Percentiles rank a stretch among this genome's conserved stretches.
These are phyloP conservation scores for Ephemerocybe angulata DNA, from an alignment of 768 basidiomycete species.

Conservation along the genomic window DNA sequence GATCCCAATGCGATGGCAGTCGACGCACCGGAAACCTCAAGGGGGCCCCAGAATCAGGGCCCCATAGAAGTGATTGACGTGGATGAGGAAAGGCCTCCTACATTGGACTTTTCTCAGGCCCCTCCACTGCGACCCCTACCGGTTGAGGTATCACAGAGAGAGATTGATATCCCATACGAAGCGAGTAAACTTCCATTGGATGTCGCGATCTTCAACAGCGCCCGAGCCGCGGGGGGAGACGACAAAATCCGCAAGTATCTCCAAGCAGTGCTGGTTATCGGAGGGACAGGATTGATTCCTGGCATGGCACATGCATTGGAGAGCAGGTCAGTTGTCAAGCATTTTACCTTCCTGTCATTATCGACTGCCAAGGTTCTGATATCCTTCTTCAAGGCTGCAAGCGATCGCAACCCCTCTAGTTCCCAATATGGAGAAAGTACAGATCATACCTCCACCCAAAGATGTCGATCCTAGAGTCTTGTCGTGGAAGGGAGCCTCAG, in stretches of 20 bases:
- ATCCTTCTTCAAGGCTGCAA: conserved; percentile 55
- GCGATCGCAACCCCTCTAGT: conserved; percentile 83
- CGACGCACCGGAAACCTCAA: conserved; percentile 15
- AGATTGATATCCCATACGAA: conserved; percentile 77
- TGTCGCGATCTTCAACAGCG: conserved; percentile 89
- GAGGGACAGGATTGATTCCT: conserved; percentile 75
- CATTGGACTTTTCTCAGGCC: neutral
- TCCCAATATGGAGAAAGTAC: conserved; percentile 81
- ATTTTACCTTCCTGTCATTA: neutral
- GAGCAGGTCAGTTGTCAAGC: conserved; percentile 57
- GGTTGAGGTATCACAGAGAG: conserved; percentile 8
- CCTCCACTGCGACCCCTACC: conserved; percentile 28
- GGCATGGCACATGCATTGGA: conserved; percentile 85
- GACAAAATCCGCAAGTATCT: conserved; percentile 89
- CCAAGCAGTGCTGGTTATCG: conserved; percentile 82
- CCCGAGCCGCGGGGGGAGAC: conserved; percentile 82
- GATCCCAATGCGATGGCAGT: conserved; percentile 24
- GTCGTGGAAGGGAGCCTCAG: conserved; percentile 92
- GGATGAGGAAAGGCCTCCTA: conserved; percentile 33
- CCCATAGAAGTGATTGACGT: conserved; percentile 48
- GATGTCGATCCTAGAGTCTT: conserved; percentile 88
- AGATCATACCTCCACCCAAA: conserved; percentile 91
- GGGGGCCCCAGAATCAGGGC: conserved; percentile 20
- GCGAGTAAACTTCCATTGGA: conserved; percentile 89
- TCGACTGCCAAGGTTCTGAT: conserved; percentile 3